phyloP scores from a whole-genome alignment of 768 basidiomycete species.

The Leccinum variicolor region DNA sequence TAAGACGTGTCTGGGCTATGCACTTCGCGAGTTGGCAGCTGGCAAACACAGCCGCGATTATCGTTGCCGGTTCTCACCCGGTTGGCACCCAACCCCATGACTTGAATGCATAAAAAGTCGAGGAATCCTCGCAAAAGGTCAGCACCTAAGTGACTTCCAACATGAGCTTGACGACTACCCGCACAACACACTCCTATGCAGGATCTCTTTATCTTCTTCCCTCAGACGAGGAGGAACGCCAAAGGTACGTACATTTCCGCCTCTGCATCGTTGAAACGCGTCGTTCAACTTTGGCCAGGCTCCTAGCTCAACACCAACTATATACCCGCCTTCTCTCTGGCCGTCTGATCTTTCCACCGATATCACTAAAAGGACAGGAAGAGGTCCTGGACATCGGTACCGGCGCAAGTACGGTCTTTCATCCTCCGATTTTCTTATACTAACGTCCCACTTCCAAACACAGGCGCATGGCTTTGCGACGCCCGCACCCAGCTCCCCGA shows the following conservation, averaged over 20 bases:
- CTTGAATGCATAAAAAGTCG: background rate
- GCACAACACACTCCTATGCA: conserved; percentile 17
- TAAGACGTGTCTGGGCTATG: background rate
- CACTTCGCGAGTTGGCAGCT: background rate
- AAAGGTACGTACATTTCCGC: conserved; percentile 11
- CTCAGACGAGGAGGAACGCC: conserved; percentile 24
- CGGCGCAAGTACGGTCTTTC: conserved; percentile 14
- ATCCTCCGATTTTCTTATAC: background rate
- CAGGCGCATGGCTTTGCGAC: conserved; percentile 25
- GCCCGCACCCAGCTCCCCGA: conserved; percentile 11
- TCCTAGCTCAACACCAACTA: conserved; percentile 16
- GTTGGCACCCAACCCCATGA: background rate
- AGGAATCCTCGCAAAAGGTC: background rate
- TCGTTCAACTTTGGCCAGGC: conserved; percentile 2
- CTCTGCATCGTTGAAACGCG: background rate
- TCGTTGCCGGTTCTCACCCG: background rate
- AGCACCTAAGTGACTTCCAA: background rate
- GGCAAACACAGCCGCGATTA: background rate
- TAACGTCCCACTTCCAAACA: no score
- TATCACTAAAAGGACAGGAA: conserved; percentile 11
- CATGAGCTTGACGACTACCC: conserved; percentile 9
- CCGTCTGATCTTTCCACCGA: conserved; percentile 20
- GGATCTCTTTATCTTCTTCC: conserved; percentile 24
- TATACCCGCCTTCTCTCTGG: conserved; percentile 20
- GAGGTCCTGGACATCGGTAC: conserved; percentile 24